phyloP scores from a whole-genome alignment of 2,329 filamentous ascomycete species.

The Pseudogymnoascus sp. region DNA sequence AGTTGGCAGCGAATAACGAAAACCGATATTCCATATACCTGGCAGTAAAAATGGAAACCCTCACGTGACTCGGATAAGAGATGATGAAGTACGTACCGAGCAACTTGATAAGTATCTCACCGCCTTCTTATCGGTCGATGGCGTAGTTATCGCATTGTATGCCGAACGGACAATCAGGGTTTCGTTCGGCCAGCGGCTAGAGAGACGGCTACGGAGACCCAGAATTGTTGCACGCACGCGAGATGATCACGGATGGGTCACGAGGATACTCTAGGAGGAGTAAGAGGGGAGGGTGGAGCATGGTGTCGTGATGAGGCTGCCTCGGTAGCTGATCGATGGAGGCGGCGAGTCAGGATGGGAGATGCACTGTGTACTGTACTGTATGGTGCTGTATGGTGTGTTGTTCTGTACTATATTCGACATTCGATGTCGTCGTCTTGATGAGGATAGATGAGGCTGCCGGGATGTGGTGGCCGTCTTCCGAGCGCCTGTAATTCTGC shows the following conservation, averaged over 20 bases:
- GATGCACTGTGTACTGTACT: neutral
- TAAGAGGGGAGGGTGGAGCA: neutral
- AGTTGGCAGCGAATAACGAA: neutral
- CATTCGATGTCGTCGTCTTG: neutral
- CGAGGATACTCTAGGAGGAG: neutral
- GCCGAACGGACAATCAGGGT: neutral
- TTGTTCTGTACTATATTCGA: neutral
- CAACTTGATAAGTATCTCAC: neutral
- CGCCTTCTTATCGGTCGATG: conserved; percentile 3
- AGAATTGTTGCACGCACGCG: neutral
- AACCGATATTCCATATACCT: neutral
- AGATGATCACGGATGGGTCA: neutral
- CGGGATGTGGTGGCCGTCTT: neutral
- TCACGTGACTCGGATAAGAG: neutral
- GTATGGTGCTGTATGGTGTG: neutral
- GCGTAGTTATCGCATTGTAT: neutral
- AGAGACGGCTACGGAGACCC: neutral
- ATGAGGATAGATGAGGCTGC: neutral
- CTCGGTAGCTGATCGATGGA: neutral
- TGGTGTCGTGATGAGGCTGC: neutral
- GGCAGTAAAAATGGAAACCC: neutral
- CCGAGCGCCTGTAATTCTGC: neutral
- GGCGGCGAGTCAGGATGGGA: neutral
- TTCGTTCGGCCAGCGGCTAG: neutral
- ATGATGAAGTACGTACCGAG: neutral